Base-by-base conservation (phyloP, 768 basidiomycete genomes). In the Phlebiopsis gigantea region DNA sequence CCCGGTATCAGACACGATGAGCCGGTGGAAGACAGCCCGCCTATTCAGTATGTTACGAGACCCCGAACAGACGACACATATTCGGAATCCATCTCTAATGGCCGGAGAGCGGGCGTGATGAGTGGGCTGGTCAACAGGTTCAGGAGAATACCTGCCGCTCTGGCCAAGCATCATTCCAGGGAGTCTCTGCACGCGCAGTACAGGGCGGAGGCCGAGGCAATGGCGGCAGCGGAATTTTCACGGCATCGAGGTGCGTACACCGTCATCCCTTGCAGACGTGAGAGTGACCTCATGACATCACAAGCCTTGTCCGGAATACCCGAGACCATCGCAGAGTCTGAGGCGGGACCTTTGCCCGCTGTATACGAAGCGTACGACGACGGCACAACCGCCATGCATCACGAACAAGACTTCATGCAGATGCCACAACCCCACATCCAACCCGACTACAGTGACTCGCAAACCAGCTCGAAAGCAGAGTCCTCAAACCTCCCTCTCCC, bases 161-260 rank as follows among this genome's bases (percentile, higher is more conserved):
- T 59, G 41, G 25, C 46, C 2, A 59, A 59, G 29, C 58, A 59
- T 46, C 48, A 59, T 29, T 59, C 58, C 9, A 46, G 58, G 14
- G 53, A 59, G 53, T 56, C 54, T 9, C 39, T 59, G 10, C 55
- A 59, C 41, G 39, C 44, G 12, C 47, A 59, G 31, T 58, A 58
- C 25, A 17, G 21, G 17, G 46, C 53, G n/a, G 48, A 59, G 51
- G 53, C 51, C 24, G 25, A 26, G 43, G 44, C 45, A 42, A 30
- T 2, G 41, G 51, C 21, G 8, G 39, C 43, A 39, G 17, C 54
- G 14, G 15, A 30, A 25, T 46, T 29, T 39, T 26, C 53, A 9
- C n/a, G 22, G 53, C 29, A n/a, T 52, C 54, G 45, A 34, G 43
- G 58, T 59, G 31, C 26, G 58, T 49, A 6, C 1, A 14, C 46